Conservation (phyloP, 225 moss, liverwort and hornwort species). For the Polytrichum commune region DNA sequence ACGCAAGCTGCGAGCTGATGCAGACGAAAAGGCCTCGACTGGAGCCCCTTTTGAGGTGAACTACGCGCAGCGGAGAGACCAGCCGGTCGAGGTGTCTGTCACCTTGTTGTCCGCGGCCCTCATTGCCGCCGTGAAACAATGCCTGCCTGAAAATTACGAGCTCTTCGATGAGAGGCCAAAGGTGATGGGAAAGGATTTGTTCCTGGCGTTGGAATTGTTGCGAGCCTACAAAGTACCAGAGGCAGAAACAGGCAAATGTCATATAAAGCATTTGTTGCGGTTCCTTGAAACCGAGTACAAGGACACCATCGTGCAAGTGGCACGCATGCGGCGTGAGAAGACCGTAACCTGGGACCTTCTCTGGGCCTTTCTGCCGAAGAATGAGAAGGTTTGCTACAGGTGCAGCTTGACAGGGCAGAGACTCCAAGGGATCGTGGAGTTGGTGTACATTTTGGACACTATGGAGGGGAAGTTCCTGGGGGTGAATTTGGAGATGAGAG, state of each 20-base stretch:
- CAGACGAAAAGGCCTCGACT: not conserved
- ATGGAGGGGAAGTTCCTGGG: slow-evolving; percentile 1
- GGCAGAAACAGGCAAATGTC: slow-evolving; percentile 14
- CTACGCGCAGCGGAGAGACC: slow-evolving; percentile 14
- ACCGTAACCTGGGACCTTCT: slow-evolving; percentile 35
- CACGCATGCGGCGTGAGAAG: slow-evolving; percentile 40
- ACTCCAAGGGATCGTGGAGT: slow-evolving; percentile 33
- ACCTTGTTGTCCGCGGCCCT: slow-evolving; percentile 24
- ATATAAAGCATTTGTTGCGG: slow-evolving; percentile 43
- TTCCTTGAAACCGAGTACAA: slow-evolving; percentile 58
- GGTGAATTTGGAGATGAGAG: slow-evolving; percentile 19
- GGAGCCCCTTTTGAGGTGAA: slow-evolving; percentile 32
- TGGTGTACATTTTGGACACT: not conserved
- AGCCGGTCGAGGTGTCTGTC: slow-evolving; percentile 27
- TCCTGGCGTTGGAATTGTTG: slow-evolving; percentile 17
- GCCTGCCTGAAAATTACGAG: slow-evolving; percentile 3
- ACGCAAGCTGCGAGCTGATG: slow-evolving; percentile 23
- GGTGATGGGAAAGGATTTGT: slow-evolving; percentile 9
- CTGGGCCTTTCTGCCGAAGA: slow-evolving; percentile 56
- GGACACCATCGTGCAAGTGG: slow-evolving; percentile 33
- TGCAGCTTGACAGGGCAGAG: slow-evolving; percentile 38
- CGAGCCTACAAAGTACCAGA: slow-evolving; percentile 4
- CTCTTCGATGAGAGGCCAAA: slow-evolving; percentile 10
- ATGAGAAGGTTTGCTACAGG: slow-evolving; percentile 45
- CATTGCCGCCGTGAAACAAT: slow-evolving; percentile 15